phyloP scores from a whole-genome alignment of 208 protist genomes.

The Blechomonas ayalai region DNA sequence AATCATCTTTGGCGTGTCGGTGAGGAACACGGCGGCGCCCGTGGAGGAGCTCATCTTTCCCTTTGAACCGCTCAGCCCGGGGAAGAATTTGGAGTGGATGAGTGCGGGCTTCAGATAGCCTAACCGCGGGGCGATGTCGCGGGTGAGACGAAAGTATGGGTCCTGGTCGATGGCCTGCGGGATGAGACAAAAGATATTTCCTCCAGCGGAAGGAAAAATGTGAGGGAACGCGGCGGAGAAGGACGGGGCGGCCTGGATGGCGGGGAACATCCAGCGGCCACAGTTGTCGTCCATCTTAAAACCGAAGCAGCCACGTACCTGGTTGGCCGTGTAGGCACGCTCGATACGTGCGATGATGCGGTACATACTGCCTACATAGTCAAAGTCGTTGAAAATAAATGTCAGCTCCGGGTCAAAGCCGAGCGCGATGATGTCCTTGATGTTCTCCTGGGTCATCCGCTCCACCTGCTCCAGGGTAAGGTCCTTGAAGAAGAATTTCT shows the following conservation, averaged over 20 bases:
- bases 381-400: slow-evolving; percentile 99
- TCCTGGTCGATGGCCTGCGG: slow-evolving; percentile 98
- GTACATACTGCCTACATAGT: slow-evolving; percentile 97
- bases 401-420: slow-evolving; percentile 98
- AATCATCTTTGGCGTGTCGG: slow-evolving; percentile 94
- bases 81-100: slow-evolving; percentile 98
- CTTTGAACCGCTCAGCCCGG: slow-evolving; percentile 93
- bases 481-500: slow-evolving; percentile 99
- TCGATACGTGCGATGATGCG: slow-evolving; percentile 93
- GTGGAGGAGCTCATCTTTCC: slow-evolving; percentile 98
- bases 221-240: slow-evolving; percentile 96
- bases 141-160: slow-evolving; percentile 99
- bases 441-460: slow-evolving; percentile 93
- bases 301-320: slow-evolving; percentile 95
- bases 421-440: slow-evolving; percentile 99
- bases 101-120: slow-evolving; percentile 95
- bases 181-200: slow-evolving; percentile 97
- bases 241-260: slow-evolving; percentile 97
- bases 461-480: slow-evolving; percentile 92
- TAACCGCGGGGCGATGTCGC: slow-evolving; percentile 96
- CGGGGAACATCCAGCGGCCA: slow-evolving; percentile 96
- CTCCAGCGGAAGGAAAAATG: slow-evolving; percentile 88
- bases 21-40: slow-evolving; percentile 94
- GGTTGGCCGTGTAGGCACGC: slow-evolving; percentile 92
- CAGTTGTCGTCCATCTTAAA: slow-evolving; percentile 96